Conservation (phyloP, 2,329 filamentous ascomycete species). For the Zymoseptoria crescenta region DNA sequence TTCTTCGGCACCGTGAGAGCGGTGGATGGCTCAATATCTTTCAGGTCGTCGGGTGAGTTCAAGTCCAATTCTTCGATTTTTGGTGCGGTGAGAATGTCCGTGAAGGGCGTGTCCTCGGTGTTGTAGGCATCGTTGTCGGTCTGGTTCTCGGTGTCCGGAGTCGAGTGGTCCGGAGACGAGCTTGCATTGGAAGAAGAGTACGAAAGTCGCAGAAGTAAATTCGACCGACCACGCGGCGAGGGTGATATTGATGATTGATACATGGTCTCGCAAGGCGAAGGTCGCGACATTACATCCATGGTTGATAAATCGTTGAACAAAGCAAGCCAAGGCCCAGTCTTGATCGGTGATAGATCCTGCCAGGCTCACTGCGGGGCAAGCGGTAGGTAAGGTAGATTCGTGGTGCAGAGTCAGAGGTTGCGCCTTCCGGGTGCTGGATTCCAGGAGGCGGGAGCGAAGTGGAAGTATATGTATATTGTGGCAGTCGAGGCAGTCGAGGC, state of each 20-base stretch:
- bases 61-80: conserved; percentile 49
- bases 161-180: conserved; percentile 12
- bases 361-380: background rate
- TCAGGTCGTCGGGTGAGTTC: conserved; percentile 30
- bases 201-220: background rate
- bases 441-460: background rate
- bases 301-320: background rate
- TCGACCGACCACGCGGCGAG: conserved; percentile 4
- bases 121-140: conserved; percentile 13
- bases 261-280: conserved; percentile 8
- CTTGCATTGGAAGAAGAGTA: conserved; percentile 5
- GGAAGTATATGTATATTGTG: background rate
- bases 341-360: background rate
- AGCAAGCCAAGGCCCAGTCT: background rate
- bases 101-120: conserved; percentile 21
- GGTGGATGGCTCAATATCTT: conserved; percentile 23
- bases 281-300: background rate
- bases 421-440: background rate
- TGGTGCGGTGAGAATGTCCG: conserved; percentile 31
- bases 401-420: background rate
- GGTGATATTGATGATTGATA: conserved; percentile 4
- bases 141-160: conserved; percentile 1
- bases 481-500: background rate
- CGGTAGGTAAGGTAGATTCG: background rate
- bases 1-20: conserved; percentile 34